Base-by-base conservation (phyloP, 257 asterid species). In the Capsicum pubescens region DNA sequence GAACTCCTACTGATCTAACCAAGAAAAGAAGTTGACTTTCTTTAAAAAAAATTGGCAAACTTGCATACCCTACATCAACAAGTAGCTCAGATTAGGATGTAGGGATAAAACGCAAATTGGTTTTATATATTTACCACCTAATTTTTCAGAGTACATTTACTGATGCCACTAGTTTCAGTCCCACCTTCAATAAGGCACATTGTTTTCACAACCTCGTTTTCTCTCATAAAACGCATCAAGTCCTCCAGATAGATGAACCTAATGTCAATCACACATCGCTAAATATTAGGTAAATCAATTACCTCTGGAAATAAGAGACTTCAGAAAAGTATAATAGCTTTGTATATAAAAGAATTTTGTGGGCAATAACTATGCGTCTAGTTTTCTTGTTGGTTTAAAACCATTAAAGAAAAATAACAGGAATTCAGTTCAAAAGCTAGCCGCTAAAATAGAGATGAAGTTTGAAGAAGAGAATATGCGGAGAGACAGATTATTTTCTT, bases 181-280 rank as follows among this genome's bases (percentile, higher is more conserved):
- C 88, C 93, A 59, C 92, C 97, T 87, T 93, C 99, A 58, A 96
- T 90, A 44, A 93, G 95, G 48, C 69, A 85, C 58, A 90, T 82
- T 13, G 95, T 89, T 91, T 92, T 96, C 68, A 86, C 16, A 83
- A 92, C 97, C 87, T 93, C 99, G 35, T 92, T 97, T 84, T 92
- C 95, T 60, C 97, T 87, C 95, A 96, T 90, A 89, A 93, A 96
- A 9, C 93, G 91, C 94, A 90, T 87, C 82, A 96, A 86, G 88
- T 94, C 98, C 88, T 92, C 98, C 74, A 85, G 69, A 81, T 82
- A 79, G 83, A 95, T 94, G 63, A 72, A 86, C 79, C 99, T 95
- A 87, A 82, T 82, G 70, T 77, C 67, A 84, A 54, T 67, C 50
- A 60, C 84, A 36, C 32, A 56, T 70, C 32, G 16, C 16, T 83